These are phyloP conservation scores for Colletotrichum liriopes DNA, from an alignment of 2,329 filamentous ascomycete genomes.

Conservation along the genomic window DNA sequence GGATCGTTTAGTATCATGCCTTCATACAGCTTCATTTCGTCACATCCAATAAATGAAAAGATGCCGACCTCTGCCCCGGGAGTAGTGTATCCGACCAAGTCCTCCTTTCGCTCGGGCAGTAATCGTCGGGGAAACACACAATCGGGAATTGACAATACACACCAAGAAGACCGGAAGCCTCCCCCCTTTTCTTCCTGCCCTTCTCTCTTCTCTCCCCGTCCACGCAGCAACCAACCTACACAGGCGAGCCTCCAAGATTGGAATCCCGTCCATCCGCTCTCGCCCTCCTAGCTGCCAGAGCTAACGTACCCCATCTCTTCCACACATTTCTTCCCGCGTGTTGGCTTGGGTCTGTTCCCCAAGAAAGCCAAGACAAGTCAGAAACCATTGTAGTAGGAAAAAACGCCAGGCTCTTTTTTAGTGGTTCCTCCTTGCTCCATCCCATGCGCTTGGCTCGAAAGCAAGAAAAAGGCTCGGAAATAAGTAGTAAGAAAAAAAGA, in stretches of 20 bases:
- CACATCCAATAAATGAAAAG: background rate
- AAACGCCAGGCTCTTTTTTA: slow-evolving; percentile 30
- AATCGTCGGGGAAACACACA: background rate
- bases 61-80: background rate
- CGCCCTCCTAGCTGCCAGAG: slow-evolving; percentile 20
- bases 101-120: background rate
- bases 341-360: slow-evolving; percentile 1
- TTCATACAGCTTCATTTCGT: slow-evolving; percentile 3
- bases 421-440: slow-evolving; percentile 8
- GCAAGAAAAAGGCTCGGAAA: slow-evolving; percentile 4
- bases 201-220: background rate
- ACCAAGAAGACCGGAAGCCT: background rate
- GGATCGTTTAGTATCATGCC: slow-evolving; percentile 1
- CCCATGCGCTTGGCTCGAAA: slow-evolving; percentile 32
- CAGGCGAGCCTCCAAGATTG: background rate
- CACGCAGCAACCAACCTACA: background rate
- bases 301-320: background rate
- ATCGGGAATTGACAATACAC: background rate
- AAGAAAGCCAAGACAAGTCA: background rate
- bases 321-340: background rate
- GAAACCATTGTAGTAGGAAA: slow-evolving; percentile 12
- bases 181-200: background rate
- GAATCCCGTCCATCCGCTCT: slow-evolving; percentile 7
- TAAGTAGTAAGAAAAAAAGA: background rate
- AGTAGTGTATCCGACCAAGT: background rate